A percentile compares a stretch with the other conserved stretches of the same genome.
phyloP scores from a whole-genome alignment of 2,329 filamentous ascomycete species.

The Anisogramma anomala region DNA sequence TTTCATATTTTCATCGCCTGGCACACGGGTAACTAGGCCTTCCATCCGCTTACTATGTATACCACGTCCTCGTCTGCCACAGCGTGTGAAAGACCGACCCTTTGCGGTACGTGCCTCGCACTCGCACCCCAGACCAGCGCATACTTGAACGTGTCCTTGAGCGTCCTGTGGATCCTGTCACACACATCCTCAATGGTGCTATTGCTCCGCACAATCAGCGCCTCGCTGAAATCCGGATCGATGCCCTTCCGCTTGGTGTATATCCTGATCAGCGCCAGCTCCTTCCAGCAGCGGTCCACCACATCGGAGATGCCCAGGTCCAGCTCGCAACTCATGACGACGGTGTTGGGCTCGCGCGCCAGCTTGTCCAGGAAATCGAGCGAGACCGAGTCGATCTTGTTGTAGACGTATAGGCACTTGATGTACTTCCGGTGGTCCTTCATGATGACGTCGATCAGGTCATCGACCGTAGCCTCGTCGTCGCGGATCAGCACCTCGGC shows the following conservation, averaged over 20 bases:
- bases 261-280: constrained; percentile 77
- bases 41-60: constrained; percentile 54
- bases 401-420: constrained; percentile 90
- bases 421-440: constrained; percentile 98
- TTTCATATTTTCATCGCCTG: constrained; percentile 11
- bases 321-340: constrained; percentile 94
- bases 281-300: constrained; percentile 88
- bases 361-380: constrained; percentile 88
- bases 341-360: constrained; percentile 84
- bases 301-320: constrained; percentile 90
- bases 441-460: constrained; percentile 99
- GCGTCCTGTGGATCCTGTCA: constrained; percentile 80
- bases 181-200: constrained; percentile 94
- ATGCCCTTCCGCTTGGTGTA: constrained; percentile 95
- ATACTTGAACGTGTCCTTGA: constrained; percentile 99
- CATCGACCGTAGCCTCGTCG: constrained; percentile 90
- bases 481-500: constrained; percentile 92
- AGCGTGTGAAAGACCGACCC: constrained; percentile 73
- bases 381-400: constrained; percentile 95
- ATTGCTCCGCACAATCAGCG: constrained; percentile 79
- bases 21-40: constrained; percentile 33
- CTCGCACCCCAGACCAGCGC: constrained; percentile 96
- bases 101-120: constrained; percentile 85
- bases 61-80: constrained; percentile 63
- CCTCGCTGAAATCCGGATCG: constrained; percentile 82